These are phyloP conservation scores for Penicillium sp. DNA, from an alignment of 2,329 filamentous ascomycete genomes.

Conservation along the genomic window DNA sequence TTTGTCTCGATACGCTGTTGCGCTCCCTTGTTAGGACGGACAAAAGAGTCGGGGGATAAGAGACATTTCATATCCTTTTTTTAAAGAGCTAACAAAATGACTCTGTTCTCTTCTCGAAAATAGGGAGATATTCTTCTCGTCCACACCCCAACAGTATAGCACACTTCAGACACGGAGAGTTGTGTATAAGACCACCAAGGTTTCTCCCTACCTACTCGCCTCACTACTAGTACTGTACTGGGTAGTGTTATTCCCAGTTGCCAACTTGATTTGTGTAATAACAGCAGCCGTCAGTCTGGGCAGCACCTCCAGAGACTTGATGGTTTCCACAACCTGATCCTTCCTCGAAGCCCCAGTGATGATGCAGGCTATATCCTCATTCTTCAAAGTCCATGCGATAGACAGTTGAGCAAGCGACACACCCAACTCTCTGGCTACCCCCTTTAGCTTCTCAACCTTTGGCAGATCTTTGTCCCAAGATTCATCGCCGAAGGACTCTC, in stretches of 20 bases:
- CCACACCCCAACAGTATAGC: background rate
- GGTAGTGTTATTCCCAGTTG: background rate
- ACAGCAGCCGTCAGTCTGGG: constrained; percentile 26
- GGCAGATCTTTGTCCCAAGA: constrained; percentile 64
- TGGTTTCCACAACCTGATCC: constrained; percentile 51
- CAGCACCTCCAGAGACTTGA: constrained; percentile 50
- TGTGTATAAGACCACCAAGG: background rate
- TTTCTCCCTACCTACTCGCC: background rate
- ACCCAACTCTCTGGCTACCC: constrained; percentile 48
- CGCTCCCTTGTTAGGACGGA: too few relatives aligned
- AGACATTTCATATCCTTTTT: too few relatives aligned
- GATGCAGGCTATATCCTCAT: constrained; percentile 57
- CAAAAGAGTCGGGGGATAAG: too few relatives aligned
- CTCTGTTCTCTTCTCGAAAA: too few relatives aligned
- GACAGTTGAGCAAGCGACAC: constrained; percentile 59
- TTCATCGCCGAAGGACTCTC: constrained; percentile 43
- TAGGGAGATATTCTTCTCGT: too few relatives aligned
- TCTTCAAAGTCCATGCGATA: constrained; percentile 64
- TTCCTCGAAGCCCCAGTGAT: constrained; percentile 50
- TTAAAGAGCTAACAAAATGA: too few relatives aligned
- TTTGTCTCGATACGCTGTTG: too few relatives aligned
- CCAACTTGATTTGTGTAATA: background rate
- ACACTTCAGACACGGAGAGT: background rate
- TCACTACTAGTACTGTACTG: too few relatives aligned
- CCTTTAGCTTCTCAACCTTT: constrained; percentile 28